Conservation (phyloP, 1,284 basidiomycete genomes). For the Ceratobasidium sp. region DNA sequence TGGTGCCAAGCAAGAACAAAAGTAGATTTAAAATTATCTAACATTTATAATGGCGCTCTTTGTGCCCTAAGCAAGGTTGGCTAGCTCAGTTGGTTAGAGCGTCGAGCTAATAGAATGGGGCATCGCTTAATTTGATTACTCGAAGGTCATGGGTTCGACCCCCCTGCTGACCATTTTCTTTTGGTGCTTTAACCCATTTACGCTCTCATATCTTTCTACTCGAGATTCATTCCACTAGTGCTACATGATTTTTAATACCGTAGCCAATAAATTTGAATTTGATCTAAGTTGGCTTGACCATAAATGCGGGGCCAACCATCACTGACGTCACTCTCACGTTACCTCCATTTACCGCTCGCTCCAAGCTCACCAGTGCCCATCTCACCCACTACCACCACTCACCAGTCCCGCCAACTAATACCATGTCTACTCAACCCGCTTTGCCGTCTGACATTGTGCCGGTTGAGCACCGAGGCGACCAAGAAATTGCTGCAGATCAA, state of each 20-base stretch:
- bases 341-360: not conserved
- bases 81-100: not conserved
- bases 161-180: not conserved
- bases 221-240: too few species aligned
- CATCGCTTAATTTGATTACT: not conserved
- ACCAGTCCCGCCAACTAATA: not conserved
- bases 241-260: too few species aligned
- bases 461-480: not conserved
- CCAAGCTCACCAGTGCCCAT: too few species aligned
- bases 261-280: not conserved
- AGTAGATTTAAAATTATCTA: too few species aligned
- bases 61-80: not conserved
- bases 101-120: not conserved
- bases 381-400: too few species aligned
- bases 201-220: too few species aligned
- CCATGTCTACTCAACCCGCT: slow-evolving; percentile 26
- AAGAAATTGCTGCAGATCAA: slow-evolving; percentile 32
- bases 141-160: slow-evolving; percentile 15
- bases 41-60: too few species aligned
- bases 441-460: slow-evolving; percentile 36
- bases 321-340: slow-evolving; percentile 23
- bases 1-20: too few species aligned
- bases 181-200: too few species aligned
- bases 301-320: not conserved
- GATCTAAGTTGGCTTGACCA: not conserved